Percentiles rank a stretch among this genome's conserved stretches.
Evolutionary conservation across 257 asterid genomes (phyloP).

Genomic region (Eucommia ulmoides): DNA sequence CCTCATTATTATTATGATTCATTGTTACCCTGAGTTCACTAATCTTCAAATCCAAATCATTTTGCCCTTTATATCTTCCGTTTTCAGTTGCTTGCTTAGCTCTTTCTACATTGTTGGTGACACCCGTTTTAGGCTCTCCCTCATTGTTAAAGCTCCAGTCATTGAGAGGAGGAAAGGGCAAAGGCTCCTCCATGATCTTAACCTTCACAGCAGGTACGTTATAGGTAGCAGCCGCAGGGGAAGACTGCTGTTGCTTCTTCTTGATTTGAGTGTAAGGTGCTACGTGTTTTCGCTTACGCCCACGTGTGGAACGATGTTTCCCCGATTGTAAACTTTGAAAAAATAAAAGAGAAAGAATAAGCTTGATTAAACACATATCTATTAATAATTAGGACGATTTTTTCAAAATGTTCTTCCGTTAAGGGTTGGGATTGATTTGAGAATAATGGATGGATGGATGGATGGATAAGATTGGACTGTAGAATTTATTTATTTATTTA

Average conservation of each 20-base stretch:
- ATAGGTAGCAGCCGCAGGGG: background rate
- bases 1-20: constrained; percentile 8
- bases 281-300: background rate
- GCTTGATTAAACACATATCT: no score
- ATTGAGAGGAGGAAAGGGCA: background rate
- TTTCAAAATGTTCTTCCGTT: no score
- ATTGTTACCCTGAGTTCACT: constrained; percentile 39
- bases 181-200: background rate
- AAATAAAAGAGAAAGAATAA: no score
- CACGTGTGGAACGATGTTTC: background rate
- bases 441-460: background rate
- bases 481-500: no score
- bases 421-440: no score
- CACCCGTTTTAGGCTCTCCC: background rate
- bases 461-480: background rate
- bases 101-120: background rate
- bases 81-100: background rate
- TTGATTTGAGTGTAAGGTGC: background rate
- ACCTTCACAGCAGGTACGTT: background rate
- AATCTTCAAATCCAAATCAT: constrained; percentile 24
- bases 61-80: background rate
- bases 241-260: background rate
- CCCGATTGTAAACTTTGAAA: background rate
- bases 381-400: no score
- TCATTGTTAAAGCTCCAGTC: background rate